These are phyloP conservation scores for Acer campestre DNA, from an alignment of 345 rosid genomes.

Conservation along the genomic window DNA sequence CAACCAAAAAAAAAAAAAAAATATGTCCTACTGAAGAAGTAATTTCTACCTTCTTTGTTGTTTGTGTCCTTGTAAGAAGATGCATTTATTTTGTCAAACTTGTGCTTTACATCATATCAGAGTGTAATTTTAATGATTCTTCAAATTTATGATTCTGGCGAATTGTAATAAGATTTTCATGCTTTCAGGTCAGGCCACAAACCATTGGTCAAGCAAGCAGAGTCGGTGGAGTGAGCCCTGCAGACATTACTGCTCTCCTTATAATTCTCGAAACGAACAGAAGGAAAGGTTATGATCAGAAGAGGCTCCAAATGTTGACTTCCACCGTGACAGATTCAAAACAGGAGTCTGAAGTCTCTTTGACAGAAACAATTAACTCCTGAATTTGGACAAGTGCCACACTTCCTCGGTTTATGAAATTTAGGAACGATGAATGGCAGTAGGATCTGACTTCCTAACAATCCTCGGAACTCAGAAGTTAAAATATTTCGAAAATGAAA, in stretches of 20 bases:
- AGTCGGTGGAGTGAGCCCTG: constrained; percentile 96
- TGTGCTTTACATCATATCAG: not conserved
- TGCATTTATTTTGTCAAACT: not conserved
- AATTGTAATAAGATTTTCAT: constrained; percentile 11
- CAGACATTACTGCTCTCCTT: constrained; percentile 89
- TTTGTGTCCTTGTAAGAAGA: not conserved
- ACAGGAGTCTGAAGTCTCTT: constrained; percentile 25
- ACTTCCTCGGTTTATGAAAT: not conserved
- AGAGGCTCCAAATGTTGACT: constrained; percentile 49
- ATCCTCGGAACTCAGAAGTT: not conserved
- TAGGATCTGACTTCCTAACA: not conserved
- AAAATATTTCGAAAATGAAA: not conserved
- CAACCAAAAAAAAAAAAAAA: not conserved
- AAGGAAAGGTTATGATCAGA: constrained; percentile 62
- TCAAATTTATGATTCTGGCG: not conserved
- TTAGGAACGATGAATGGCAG: not conserved
- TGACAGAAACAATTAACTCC: constrained; percentile 33
- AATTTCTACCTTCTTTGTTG: not conserved
- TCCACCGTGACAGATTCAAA: constrained; percentile 38
- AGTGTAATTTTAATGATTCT: not conserved
- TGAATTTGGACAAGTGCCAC: constrained; percentile 8
- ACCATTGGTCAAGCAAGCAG: constrained; percentile 93
- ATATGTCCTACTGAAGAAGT: not conserved
- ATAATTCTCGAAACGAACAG: constrained; percentile 77
- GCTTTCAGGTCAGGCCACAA: constrained; percentile 83